Conservation (phyloP, 495 filamentous ascomycete species). For the Pseudoneurospora amorphoporcata region DNA sequence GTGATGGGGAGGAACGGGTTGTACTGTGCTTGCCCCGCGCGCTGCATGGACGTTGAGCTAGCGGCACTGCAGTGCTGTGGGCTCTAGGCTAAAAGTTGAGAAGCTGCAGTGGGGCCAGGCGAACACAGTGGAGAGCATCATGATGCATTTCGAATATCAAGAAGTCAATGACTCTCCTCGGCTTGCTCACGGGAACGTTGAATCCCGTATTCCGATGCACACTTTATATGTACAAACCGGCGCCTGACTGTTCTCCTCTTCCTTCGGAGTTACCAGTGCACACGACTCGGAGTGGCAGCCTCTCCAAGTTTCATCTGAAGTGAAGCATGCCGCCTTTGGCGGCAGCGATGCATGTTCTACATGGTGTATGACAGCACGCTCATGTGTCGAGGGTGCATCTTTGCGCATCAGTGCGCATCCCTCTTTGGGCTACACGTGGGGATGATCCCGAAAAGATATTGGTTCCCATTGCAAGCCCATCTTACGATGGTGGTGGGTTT, state of each 20-base stretch:
- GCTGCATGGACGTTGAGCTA: not conserved
- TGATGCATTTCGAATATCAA: not conserved
- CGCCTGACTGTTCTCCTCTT: not conserved
- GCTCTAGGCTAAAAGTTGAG: not conserved
- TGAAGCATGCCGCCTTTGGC: not conserved
- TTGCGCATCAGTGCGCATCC: not conserved
- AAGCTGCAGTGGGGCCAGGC: not conserved
- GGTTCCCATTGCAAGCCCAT: constrained; percentile 1
- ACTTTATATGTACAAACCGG: not conserved
- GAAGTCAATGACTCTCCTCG: not conserved
- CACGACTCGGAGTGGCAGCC: not conserved
- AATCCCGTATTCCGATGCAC: not conserved
- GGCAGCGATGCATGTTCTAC: not conserved
- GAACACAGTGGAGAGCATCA: not conserved
- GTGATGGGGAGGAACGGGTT: not conserved
- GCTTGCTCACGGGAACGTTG: not conserved
- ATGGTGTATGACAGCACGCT: not conserved
- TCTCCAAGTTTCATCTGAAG: not conserved
- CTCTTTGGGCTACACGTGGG: constrained; percentile 19
- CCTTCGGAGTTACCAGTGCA: not conserved
- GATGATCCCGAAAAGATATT: constrained; percentile 18
- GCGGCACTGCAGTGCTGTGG: not conserved
- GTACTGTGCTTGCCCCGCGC: not conserved
- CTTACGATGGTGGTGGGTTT: not conserved
- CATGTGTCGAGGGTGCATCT: not conserved